phyloP scores from a whole-genome alignment of 2,329 filamentous ascomycete genomes.

The Colletotrichum noveboracense region DNA sequence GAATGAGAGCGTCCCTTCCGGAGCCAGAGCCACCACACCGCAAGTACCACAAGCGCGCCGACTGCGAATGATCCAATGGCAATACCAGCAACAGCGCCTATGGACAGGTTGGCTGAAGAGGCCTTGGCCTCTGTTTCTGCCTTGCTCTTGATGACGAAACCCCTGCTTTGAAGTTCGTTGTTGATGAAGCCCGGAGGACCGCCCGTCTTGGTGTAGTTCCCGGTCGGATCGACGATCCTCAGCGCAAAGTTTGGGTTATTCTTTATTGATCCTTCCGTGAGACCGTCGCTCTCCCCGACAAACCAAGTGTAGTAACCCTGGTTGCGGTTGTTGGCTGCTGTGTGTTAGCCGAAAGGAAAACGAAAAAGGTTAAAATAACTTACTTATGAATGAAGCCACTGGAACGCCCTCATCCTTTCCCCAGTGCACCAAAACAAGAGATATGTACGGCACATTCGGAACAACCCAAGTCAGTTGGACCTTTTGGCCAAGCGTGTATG shows the following conservation, averaged over 20 bases:
- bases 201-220: neutral
- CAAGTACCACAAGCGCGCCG: neutral
- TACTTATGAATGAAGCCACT: constrained; percentile 5
- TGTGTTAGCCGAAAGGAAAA: neutral
- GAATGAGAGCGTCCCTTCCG: neutral
- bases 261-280: neutral
- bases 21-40: neutral
- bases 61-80: neutral
- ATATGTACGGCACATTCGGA: neutral
- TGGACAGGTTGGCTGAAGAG: neutral
- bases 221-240: neutral
- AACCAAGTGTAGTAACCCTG: constrained; percentile 9
- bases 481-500: neutral
- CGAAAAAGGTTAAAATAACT: neutral
- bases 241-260: constrained; percentile 7
- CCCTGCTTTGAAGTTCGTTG: constrained; percentile 1
- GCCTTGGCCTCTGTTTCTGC: neutral
- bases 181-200: constrained; percentile 2
- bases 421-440: constrained; percentile 13
- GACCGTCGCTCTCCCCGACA: neutral
- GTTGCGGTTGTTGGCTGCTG: constrained; percentile 3
- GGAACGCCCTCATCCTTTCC: neutral
- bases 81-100: neutral
- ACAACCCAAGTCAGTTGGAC: constrained; percentile 1
- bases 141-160: constrained; percentile 2